A percentile compares a stretch with the other conserved stretches of the same genome.
Evolutionary conservation across 1,139 yeast genomes (phyloP).

Genomic region (Kodamaea suecica): DNA sequence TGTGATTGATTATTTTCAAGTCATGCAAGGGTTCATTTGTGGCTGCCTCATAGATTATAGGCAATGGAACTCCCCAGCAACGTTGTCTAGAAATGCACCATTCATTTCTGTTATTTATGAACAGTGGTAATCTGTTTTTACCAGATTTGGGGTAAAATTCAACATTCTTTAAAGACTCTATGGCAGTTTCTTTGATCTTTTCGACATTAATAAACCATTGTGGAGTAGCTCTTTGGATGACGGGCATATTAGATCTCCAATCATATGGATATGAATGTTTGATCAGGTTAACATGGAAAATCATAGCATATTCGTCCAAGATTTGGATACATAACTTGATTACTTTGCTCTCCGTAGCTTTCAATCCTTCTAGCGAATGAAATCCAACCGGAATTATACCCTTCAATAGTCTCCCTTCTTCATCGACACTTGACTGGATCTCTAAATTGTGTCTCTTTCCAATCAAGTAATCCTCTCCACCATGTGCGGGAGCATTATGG

Average conservation of each 20-base stretch:
- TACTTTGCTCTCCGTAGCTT: constrained; percentile 63
- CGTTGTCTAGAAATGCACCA: constrained; percentile 99
- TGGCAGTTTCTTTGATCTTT: constrained; percentile 61
- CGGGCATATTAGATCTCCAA: constrained; percentile 95
- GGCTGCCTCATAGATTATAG: constrained; percentile 65
- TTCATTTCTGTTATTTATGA: constrained; percentile 75
- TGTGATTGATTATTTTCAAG: constrained; percentile 47
- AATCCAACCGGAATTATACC: constrained; percentile 42
- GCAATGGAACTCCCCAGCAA: constrained; percentile 98
- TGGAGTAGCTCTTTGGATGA: constrained; percentile 91
- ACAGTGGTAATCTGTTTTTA: constrained; percentile 63
- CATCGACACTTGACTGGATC: constrained; percentile 76
- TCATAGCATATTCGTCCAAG: constrained; percentile 43
- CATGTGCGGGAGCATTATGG: constrained; percentile 98
- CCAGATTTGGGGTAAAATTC: constrained; percentile 75
- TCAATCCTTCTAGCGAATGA: constrained; percentile 46
- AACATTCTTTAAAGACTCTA: constrained; percentile 58
- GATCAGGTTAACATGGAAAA: constrained; percentile 51
- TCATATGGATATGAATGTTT: constrained; percentile 92
- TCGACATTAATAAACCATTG: constrained; percentile 95
- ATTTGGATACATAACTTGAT: constrained; percentile 33
- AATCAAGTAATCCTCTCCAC: constrained; percentile 83
- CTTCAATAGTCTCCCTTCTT: constrained; percentile 59
- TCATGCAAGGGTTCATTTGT: constrained; percentile 60
- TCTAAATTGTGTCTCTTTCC: constrained; percentile 58